These are phyloP conservation scores for Solanum neorickii DNA, from an alignment of 257 asterid genomes.

Conservation along the genomic window DNA sequence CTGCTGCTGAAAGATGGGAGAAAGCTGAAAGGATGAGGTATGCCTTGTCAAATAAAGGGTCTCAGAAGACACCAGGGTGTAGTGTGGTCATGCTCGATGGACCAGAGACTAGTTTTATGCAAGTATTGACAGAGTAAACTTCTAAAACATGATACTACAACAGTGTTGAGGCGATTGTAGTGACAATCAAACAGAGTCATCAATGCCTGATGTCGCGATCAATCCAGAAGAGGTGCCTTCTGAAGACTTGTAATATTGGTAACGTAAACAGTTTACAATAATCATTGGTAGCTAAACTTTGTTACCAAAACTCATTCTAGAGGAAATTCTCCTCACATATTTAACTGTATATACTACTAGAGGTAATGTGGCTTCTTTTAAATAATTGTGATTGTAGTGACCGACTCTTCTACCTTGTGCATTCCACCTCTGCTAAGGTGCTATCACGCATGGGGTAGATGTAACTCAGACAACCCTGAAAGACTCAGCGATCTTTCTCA, in stretches of 20 bases:
- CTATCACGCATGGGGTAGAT: neutral
- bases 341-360: neutral
- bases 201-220: neutral
- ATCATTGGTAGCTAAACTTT: neutral
- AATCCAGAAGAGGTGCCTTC: neutral
- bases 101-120: neutral
- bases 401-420: neutral
- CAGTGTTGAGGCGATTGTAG: neutral
- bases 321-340: neutral
- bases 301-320: neutral
- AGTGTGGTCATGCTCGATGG: slow-evolving; percentile 33
- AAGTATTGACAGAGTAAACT: neutral
- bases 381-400: neutral
- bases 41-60: slow-evolving; percentile 28
- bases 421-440: neutral
- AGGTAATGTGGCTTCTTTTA: neutral
- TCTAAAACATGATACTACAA: neutral
- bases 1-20: slow-evolving; percentile 74
- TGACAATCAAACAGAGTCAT: neutral
- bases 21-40: slow-evolving; percentile 50
- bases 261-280: neutral
- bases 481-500: slow-evolving; percentile 74
- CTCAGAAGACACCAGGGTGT: slow-evolving; percentile 42
- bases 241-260: neutral
- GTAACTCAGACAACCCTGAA: slow-evolving; percentile 50